Evolutionary conservation across 192 early-diverging fungal genomes (phyloP), one percentile per base, ranked within the genome.

Genomic region (Gamsiella multidivaricata): DNA sequence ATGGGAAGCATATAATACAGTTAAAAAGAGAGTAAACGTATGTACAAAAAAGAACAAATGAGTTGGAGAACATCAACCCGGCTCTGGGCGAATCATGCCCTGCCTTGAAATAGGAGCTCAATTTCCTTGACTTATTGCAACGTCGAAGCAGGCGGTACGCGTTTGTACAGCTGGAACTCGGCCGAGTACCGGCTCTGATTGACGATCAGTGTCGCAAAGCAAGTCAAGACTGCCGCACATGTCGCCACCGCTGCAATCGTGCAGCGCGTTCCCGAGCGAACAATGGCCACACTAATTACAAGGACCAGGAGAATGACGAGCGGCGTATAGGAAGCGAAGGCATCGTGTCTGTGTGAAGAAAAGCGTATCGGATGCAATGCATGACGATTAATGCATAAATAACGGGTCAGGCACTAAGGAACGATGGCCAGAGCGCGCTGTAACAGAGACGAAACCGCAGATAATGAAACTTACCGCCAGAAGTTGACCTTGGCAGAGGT

Each of bases 261-360:
- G 49, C 65, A 63, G 17, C 74, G 52, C 32, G 74, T 69, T 41
- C 74, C 74, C 20, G 74, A 69, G 8, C 74, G 74, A 28, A 78
- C 53, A 22, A 69, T 50, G 11, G 54, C 61, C 14, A 63, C 43
- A 25, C 61, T 63, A 39, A 43, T 78, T 12, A 47, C 34, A 10
- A 78, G 3, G 28, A 56, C 34, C 5, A 64, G 36, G 18, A 69
- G n/a, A 3, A 69, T 23, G 28, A 69, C 52, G 3, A 78, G 22
- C 11, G 74, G 74, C 14, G 60, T 66, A 28, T 23, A 68, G 9
- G 65, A 28, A 3, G 59, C 23, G 11, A 58, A n/a, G 20, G 54
- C 15, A 32, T 67, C 65, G 41, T 54, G 59, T 41, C 59, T 67
- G 26, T 41, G 25, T 33, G 41, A 2, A 25, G 33, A 29, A 20